Evolutionary conservation across 106 monocot genomes (phyloP).

Genomic region (Phalaenopsis equestris): DNA sequence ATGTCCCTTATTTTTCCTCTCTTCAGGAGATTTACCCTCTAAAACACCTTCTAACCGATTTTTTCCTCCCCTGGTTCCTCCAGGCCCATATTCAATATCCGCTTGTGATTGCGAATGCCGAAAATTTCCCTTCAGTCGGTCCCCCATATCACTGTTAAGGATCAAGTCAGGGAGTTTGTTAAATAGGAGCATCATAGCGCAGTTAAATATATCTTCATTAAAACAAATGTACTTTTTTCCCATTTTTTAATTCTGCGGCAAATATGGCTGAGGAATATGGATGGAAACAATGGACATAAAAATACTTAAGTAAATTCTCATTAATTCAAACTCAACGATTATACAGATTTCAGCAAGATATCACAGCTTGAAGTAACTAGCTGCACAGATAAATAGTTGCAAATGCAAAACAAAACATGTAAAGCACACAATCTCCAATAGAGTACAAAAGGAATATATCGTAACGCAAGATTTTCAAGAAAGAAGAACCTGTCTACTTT

Average conservation of each 20-base stretch:
- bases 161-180: conserved; percentile 3
- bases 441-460: neutral
- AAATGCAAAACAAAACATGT: neutral
- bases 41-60: conserved; percentile 6
- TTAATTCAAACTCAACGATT: neutral
- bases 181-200: neutral
- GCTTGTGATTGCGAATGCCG: conserved; percentile 18
- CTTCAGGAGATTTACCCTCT: conserved; percentile 11
- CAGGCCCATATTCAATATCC: conserved; percentile 39
- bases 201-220: neutral
- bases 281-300: neutral
- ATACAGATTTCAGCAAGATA: neutral
- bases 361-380: neutral
- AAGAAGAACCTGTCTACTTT: neutral
- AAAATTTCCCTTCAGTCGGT: conserved; percentile 1
- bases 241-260: neutral
- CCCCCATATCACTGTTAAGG: conserved; percentile 33
- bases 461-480: too few relatives aligned
- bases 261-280: neutral
- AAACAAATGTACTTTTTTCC: neutral
- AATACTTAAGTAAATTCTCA: neutral
- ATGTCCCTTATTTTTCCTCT: conserved; percentile 12
- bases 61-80: conserved; percentile 20
- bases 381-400: neutral
- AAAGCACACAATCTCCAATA: neutral